phyloP scores from a whole-genome alignment of 2,329 filamentous ascomycete species.

The Colletotrichum sidae region DNA sequence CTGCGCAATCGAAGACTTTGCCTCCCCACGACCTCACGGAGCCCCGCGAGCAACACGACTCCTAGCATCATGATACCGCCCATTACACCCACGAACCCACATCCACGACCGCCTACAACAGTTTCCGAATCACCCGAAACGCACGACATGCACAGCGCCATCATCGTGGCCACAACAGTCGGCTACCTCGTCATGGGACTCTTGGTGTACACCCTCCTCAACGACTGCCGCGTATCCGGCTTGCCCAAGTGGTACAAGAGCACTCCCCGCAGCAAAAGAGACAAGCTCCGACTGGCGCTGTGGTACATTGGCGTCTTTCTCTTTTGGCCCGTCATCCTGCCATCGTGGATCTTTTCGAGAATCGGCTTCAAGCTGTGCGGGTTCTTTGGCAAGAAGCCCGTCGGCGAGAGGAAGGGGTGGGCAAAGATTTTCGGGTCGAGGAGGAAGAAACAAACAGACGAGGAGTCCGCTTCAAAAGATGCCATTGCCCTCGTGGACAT shows the following conservation, averaged over 20 bases:
- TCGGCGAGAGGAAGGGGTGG: too few species aligned
- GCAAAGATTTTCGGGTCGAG: too few species aligned
- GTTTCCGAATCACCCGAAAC: neutral
- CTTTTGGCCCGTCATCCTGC: slow-evolving; percentile 11
- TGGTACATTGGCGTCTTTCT: slow-evolving; percentile 10
- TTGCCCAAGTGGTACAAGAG: slow-evolving; percentile 18
- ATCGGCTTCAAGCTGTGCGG: neutral
- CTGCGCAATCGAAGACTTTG: too few species aligned
- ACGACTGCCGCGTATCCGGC: neutral
- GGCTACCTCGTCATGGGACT: slow-evolving; percentile 14
- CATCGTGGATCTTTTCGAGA: neutral
- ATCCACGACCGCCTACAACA: neutral
- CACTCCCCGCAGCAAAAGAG: neutral
- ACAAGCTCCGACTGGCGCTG: slow-evolving; percentile 2
- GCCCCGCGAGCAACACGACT: too few species aligned
- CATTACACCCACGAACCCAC: neutral
- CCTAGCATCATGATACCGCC: too few species aligned
- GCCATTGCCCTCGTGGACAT: neutral
- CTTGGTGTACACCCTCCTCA: neutral
- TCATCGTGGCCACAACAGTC: neutral
- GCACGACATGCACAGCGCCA: too few species aligned
- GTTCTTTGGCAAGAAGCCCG: neutral
- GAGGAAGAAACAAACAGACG: too few species aligned
- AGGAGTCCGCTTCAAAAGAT: too few species aligned
- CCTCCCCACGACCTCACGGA: too few species aligned